Conservation (phyloP, 2,329 filamentous ascomycete genomes). For the Ascochyta rabiei region DNA sequence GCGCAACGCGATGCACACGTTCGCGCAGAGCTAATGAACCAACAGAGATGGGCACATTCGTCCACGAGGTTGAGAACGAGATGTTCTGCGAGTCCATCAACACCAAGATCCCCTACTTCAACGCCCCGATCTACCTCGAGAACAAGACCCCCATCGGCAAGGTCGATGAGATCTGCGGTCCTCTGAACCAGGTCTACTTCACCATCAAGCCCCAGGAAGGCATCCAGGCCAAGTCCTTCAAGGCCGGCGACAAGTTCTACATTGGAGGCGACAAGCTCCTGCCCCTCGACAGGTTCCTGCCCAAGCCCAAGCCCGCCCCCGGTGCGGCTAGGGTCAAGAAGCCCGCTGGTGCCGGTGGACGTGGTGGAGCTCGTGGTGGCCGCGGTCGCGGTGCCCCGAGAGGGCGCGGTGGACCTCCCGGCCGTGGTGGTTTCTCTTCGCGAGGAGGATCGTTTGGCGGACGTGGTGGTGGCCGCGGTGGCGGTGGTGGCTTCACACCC, state of each 20-base stretch:
- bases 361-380: constrained; percentile 58
- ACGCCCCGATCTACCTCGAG: constrained; percentile 97
- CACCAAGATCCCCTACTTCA: constrained; percentile 97
- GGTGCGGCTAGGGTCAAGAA: constrained; percentile 74
- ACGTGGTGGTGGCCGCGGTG: constrained; percentile 30
- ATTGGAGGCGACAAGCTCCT: constrained; percentile 94
- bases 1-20: not conserved
- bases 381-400: constrained; percentile 59
- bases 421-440: constrained; percentile 46
- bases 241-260: constrained; percentile 95
- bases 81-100: constrained; percentile 97
- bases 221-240: constrained; percentile 93
- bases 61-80: constrained; percentile 96
- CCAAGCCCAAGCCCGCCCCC: constrained; percentile 80
- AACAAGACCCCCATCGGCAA: constrained; percentile 98
- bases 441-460: constrained; percentile 53
- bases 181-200: constrained; percentile 98
- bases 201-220: constrained; percentile 97
- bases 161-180: constrained; percentile 96
- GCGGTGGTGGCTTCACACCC: constrained; percentile 42
- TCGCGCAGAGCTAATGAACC: constrained; percentile 24
- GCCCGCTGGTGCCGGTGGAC: constrained; percentile 63
- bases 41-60: constrained; percentile 88
- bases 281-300: constrained; percentile 92
- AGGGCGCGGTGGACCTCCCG: constrained; percentile 52